A percentile compares a stretch with the other conserved stretches of the same genome.
These are phyloP conservation scores for Plasmodium yoelii DNA, from an alignment of 169 alveolate species.

Conservation along the genomic window DNA sequence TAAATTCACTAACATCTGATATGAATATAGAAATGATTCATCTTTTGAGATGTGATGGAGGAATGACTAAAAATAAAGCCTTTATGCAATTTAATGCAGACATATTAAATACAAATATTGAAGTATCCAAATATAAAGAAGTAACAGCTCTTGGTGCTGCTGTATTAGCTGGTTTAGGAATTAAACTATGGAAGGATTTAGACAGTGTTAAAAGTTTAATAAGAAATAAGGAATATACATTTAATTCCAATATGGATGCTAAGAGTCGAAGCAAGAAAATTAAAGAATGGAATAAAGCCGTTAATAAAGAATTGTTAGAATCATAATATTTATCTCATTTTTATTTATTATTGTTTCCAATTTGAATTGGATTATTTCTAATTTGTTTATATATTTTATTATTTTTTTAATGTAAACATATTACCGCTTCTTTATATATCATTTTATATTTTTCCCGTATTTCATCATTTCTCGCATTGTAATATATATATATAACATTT, in stretches of 20 bases:
- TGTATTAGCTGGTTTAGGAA: slow-evolving; percentile 90
- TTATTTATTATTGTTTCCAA: background rate
- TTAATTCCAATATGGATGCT: slow-evolving; percentile 76
- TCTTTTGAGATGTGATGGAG: slow-evolving; percentile 93
- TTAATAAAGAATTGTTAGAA: slow-evolving; percentile 80
- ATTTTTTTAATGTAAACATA: too few species aligned
- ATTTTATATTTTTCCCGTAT: too few species aligned
- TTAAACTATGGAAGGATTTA: slow-evolving; percentile 83
- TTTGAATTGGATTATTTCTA: background rate
- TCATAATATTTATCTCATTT: background rate
- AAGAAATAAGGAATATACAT: slow-evolving; percentile 63
- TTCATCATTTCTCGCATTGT: too few species aligned
- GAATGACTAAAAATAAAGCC: slow-evolving; percentile 89
- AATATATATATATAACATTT: background rate
- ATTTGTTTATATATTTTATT: background rate
- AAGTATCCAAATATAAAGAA: slow-evolving; percentile 78
- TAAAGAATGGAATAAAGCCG: slow-evolving; percentile 84
- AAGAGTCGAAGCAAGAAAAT: slow-evolving; percentile 74
- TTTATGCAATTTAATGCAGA: slow-evolving; percentile 90
- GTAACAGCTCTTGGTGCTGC: slow-evolving; percentile 94
- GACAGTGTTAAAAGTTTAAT: slow-evolving; percentile 79
- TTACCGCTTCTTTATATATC: too few species aligned
- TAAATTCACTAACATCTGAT: slow-evolving; percentile 76
- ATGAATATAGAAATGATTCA: slow-evolving; percentile 80
- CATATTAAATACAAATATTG: slow-evolving; percentile 82